Evolutionary conservation across 2,329 filamentous ascomycete species (phyloP).

Genomic region (Ophiostoma populinum): DNA sequence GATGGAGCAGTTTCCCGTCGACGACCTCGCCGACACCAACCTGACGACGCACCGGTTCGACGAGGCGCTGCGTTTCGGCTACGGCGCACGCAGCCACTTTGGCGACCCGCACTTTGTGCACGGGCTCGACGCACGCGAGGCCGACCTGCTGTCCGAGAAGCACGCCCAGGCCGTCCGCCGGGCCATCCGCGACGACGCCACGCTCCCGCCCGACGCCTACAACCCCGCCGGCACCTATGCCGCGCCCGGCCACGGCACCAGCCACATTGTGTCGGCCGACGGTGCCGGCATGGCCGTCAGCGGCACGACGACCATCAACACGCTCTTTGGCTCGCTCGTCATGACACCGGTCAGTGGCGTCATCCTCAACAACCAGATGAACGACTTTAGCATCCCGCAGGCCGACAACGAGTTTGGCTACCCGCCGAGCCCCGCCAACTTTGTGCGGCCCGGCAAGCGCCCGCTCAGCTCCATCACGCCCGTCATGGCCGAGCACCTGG

Average conservation of each 20-base stretch:
- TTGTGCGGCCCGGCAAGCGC: slow-evolving; percentile 61
- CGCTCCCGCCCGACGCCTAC: slow-evolving; percentile 58
- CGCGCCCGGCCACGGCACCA: slow-evolving; percentile 41
- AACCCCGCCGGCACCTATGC: slow-evolving; percentile 29
- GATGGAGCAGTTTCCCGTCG: slow-evolving; percentile 56
- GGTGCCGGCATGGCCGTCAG: slow-evolving; percentile 56
- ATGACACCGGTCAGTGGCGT: slow-evolving; percentile 71
- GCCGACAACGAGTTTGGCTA: slow-evolving; percentile 70
- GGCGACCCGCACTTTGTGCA: slow-evolving; percentile 66
- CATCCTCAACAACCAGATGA: slow-evolving; percentile 56
- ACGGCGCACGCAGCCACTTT: slow-evolving; percentile 59
- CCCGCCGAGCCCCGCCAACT: slow-evolving; percentile 64
- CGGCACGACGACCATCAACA: slow-evolving; percentile 74
- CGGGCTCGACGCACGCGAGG: slow-evolving; percentile 45
- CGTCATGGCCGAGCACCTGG: slow-evolving; percentile 52
- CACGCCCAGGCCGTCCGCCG: slow-evolving; percentile 41
- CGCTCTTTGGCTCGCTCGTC: slow-evolving; percentile 64
- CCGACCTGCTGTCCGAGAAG: slow-evolving; percentile 43
- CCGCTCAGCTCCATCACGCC: slow-evolving; percentile 72
- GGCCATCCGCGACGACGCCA: slow-evolving; percentile 55
- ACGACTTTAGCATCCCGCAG: slow-evolving; percentile 76
- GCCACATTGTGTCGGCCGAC: slow-evolving; percentile 58
- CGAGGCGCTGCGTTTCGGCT: slow-evolving; percentile 81
- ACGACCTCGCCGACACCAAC: slow-evolving; percentile 23
- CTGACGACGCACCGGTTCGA: slow-evolving; percentile 67